Base-by-base conservation (phyloP, 2,329 filamentous ascomycete species). In the Ophiostoma perfectum region DNA sequence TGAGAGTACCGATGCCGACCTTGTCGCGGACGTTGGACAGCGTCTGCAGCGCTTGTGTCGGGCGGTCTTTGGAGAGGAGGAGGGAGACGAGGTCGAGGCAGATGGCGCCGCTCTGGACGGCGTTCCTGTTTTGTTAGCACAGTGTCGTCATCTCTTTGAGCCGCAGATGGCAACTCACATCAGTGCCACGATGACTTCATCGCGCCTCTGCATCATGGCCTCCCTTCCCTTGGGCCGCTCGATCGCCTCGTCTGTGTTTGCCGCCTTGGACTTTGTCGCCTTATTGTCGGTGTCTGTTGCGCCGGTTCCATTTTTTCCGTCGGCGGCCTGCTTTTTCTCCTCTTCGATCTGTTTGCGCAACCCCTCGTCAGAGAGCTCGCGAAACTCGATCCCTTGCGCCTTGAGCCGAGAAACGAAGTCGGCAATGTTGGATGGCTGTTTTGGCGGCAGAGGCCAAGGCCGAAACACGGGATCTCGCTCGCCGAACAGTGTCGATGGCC, bases 81-180 rank as follows among this genome's bases (percentile, higher is more conserved):
- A 96, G 84, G 42, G 93, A 96, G 68, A 96, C 80, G 74, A 93
- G 91, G 76, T 97, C 92, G 74, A 96, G 86, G 6, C 89, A 87
- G 70, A 91, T 83, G 75, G 90, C 82, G 55, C 88, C 84, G 67
- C 86, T 84, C 72, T 89, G 85, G 68, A 86, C 81, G 11, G 81
- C 81, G 7, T 73, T 80, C 76, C 79, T 83, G 42, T 1, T 36
- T 47, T 45, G 12, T 49, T 27, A 45, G 42, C 16, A 42, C 36
- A 27, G 27, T 27, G 27, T 27, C 27, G 27, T 27, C 27, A 1
- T 27, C 27, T 27, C 42, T 1, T 11, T 38, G n/a, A 36, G 4
- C 27, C 45, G 14, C 12, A 45, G 42, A 45, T 12, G 45, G 12
- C 45, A 49, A 66, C 64, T 27, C 8, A 88, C 86, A 86, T 82